Conservation (phyloP, 2,329 filamentous ascomycete genomes). For the Microdochium bolleyi region DNA sequence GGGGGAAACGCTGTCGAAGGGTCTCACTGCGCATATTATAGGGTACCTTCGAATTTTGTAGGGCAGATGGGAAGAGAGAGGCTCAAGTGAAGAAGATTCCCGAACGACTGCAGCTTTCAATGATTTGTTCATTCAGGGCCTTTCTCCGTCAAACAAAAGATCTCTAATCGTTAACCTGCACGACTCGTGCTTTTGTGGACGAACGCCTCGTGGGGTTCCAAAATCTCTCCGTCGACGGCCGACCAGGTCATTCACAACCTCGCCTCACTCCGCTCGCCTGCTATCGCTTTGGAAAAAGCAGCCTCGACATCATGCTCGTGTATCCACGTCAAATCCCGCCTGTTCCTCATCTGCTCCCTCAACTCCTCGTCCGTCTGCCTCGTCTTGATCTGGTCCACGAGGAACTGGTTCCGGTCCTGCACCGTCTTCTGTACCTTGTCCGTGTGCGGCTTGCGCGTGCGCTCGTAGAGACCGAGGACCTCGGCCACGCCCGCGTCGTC, state of each 20-base stretch:
- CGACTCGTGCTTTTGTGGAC: no score
- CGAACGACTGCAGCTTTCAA: no score
- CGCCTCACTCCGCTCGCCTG: not conserved
- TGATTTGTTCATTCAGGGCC: no score
- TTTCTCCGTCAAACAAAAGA: no score
- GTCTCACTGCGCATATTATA: no score
- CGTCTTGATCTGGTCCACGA: not conserved
- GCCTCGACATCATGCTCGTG: conserved; percentile 36
- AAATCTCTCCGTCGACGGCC: not conserved
- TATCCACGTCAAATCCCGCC: conserved; percentile 32
- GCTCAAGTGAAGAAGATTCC: no score
- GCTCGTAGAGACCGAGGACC: conserved; percentile 30
- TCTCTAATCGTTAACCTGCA: no score
- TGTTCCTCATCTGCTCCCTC: conserved; percentile 21
- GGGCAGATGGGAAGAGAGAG: no score
- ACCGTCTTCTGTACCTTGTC: conserved; percentile 25
- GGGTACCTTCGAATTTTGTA: no score
- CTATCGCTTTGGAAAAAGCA: conserved; percentile 18
- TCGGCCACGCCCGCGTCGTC: conserved; percentile 11
- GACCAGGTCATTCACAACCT: not conserved
- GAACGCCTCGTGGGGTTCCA: no score
- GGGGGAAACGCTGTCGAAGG: no score
- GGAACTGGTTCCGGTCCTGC: conserved; percentile 15
- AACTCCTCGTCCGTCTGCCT: conserved; percentile 27
- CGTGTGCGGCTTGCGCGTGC: conserved; percentile 32